Evolutionary conservation across 2,329 filamentous ascomycete genomes (phyloP).

Genomic region (Amauroascus niger): DNA sequence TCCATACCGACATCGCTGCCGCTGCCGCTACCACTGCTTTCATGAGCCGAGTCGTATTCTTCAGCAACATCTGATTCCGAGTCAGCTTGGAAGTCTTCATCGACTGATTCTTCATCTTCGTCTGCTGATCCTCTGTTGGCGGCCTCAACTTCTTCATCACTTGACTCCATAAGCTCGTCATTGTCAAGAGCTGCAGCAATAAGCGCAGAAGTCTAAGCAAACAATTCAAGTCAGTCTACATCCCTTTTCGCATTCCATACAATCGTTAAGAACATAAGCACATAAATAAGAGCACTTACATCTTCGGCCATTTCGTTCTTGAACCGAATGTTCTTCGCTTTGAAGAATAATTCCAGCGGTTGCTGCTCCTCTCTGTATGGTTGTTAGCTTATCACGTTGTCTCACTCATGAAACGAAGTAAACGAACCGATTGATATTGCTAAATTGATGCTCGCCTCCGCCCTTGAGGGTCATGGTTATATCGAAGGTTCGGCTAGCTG

Average conservation of each 20-base stretch:
- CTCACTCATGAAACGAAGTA: not conserved
- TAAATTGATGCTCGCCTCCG: conserved; percentile 90
- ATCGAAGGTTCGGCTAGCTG: conserved; percentile 90
- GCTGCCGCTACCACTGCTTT: conserved; percentile 58
- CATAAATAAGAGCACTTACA: conserved; percentile 43
- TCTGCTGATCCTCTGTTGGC: conserved; percentile 83
- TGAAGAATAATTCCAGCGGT: conserved; percentile 94
- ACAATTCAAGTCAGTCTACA: conserved; percentile 22
- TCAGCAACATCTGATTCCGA: conserved; percentile 93
- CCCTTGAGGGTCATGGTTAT: conserved; percentile 87
- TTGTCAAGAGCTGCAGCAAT: conserved; percentile 75
- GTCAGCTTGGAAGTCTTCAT: conserved; percentile 90
- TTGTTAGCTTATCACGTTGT: conserved; percentile 19
- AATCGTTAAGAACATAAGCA: not conserved
- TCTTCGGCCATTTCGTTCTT: conserved; percentile 99
- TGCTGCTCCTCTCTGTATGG: conserved; percentile 69
- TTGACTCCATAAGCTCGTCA: conserved; percentile 71
- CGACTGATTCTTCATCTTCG: conserved; percentile 88
- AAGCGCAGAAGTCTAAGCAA: conserved; percentile 43
- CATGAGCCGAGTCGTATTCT: conserved; percentile 85
- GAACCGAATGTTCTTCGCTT: conserved; percentile 83
- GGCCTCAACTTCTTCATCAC: conserved; percentile 64
- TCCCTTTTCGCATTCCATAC: not conserved
- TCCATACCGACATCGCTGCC: conserved; percentile 54
- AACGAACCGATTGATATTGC: conserved; percentile 82